Evolutionary conservation across 2,329 filamentous ascomycete species (phyloP), one percentile per base, ranked within the genome.

Genomic region (Myriangium duriaei): DNA sequence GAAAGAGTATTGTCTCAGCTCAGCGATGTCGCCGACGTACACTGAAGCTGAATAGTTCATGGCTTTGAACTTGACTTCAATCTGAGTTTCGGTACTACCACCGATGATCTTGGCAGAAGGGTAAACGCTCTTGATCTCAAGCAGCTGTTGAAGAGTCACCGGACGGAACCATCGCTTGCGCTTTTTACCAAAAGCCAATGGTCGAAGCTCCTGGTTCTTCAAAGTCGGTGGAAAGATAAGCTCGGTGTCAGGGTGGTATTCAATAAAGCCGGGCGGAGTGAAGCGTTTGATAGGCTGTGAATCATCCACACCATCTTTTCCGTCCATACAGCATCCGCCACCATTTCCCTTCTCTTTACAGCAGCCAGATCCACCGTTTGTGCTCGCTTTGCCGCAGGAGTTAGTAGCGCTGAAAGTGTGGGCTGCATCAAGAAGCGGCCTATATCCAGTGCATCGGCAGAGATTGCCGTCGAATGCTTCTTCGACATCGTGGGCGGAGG

Each of bases 1-100:
- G 55, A 95, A 79, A 3, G 67, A 69, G 54, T 84, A 96, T 47
- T 87, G 80, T 10, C 85, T 72, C 41, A 98, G 64, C 60, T 96
- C 91, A 1, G 83, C 67, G 42, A 98, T 94, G 51, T 98, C 91
- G 9, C 88, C 87, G 7, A 96, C 82, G 48, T 81, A 96, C 0
- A 98, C 82, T 0, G 87, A 95, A 1, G 83, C 76, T 3, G 80
- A 79, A 55, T 96, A 96, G 50, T 86, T 74, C 67, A 94, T 74
- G 1, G 80, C 85, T 64, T 96, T 96, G 72, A 98, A 96, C 61
- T 94, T 95, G 63, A 92, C 82, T 61, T 98, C 91, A 43, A 98
- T 96, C 60, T 96, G 91, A 0, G 88, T 96, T 59, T 98, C 91
- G 2, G 87, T 93, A 56, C 86, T 94, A 44, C 91, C 91, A 34